A percentile compares a stretch with the other conserved stretches of the same genome.
These are phyloP conservation scores for Antitrichia curtipendula DNA, from an alignment of 225 moss, liverwort and hornwort species.

Conservation along the genomic window DNA sequence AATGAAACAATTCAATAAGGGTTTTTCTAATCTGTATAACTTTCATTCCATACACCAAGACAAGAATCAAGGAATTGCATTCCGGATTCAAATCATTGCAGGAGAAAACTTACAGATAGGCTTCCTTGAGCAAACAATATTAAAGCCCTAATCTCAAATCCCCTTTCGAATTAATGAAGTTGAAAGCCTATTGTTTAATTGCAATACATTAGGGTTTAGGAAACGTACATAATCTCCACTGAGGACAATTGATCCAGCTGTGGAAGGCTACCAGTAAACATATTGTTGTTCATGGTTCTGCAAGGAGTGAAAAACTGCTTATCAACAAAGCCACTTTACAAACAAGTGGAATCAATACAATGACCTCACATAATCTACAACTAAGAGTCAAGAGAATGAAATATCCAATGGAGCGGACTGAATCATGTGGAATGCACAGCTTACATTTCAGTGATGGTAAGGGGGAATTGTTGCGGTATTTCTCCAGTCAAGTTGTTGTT, in stretches of 20 bases:
- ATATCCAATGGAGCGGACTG: not conserved
- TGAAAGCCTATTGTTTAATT: not conserved
- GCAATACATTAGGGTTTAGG: not conserved
- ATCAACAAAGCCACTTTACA: not conserved
- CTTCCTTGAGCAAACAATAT: not conserved
- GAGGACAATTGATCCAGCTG: slow-evolving; percentile 11
- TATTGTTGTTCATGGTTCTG: slow-evolving; percentile 24
- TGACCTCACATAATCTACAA: not conserved
- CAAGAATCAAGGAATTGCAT: not conserved
- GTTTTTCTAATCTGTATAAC: not conserved
- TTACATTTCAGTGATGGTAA: slow-evolving; percentile 21
- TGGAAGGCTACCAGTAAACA: slow-evolving; percentile 20
- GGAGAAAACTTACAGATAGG: not conserved
- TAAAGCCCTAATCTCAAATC: not conserved
- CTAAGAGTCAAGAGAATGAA: not conserved
- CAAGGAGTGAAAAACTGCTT: not conserved
- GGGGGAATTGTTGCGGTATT: slow-evolving; percentile 18
- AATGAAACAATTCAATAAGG: not conserved
- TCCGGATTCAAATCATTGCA: not conserved
- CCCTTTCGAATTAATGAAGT: not conserved
- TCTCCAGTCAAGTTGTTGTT: slow-evolving; percentile 33
- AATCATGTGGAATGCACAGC: not conserved
- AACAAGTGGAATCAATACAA: not conserved
- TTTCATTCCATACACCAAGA: not conserved
- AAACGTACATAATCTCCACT: not conserved